Percentiles rank a stretch among this genome's conserved stretches.
These are phyloP conservation scores for Suhomyces canberraensis DNA, from an alignment of 805 yeast species.

Conservation along the genomic window DNA sequence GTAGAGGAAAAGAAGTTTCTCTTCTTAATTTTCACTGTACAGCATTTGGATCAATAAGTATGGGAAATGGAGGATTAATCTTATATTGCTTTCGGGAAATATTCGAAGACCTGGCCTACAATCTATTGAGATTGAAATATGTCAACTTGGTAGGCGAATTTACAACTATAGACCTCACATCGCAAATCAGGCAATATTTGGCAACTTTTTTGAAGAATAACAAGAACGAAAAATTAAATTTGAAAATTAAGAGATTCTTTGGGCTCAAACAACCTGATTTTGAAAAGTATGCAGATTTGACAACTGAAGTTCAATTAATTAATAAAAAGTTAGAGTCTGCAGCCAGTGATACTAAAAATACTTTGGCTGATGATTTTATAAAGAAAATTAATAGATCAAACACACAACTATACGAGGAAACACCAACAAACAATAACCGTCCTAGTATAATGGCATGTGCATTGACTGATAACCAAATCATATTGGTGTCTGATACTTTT, in stretches of 20 bases:
- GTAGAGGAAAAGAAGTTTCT: background rate
- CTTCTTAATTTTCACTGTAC: background rate
- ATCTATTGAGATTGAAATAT: background rate
- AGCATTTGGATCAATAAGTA: background rate
- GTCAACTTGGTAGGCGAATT: background rate
- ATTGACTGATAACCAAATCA: background rate
- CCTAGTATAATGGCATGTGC: background rate
- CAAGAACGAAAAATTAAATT: background rate
- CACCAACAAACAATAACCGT: no score
- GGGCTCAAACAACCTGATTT: background rate
- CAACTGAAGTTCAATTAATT: background rate
- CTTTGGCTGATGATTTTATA: no score
- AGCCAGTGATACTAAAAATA: background rate
- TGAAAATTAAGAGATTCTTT: background rate
- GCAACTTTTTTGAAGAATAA: background rate
- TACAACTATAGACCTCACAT: background rate
- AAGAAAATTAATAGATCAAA: no score
- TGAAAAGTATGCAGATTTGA: background rate
- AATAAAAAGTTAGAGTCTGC: background rate
- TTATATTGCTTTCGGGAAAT: background rate
- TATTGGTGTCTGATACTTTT: background rate
- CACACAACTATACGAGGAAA: no score
- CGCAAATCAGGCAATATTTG: background rate
- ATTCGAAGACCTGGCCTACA: background rate
- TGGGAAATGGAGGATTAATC: background rate